Evolutionary conservation across 768 basidiomycete genomes (phyloP).

Genomic region (Amanita rubescens): DNA sequence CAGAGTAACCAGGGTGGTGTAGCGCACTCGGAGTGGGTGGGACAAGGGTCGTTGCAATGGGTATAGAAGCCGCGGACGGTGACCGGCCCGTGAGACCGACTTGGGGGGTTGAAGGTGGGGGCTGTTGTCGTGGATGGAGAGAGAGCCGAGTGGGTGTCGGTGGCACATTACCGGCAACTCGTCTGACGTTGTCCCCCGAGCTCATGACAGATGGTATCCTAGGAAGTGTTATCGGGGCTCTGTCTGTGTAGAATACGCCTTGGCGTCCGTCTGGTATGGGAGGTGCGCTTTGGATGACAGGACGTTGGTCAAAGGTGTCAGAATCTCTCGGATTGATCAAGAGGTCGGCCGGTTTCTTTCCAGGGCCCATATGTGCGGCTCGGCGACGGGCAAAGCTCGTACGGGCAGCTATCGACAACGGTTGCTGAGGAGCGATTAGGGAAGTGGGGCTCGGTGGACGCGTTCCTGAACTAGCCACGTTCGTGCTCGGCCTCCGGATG

Average conservation of each 20-base stretch:
- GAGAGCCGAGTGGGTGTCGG: slow-evolving; percentile 64
- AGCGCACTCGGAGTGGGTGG: slow-evolving; percentile 66
- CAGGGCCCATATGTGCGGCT: slow-evolving; percentile 48
- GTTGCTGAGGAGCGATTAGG: slow-evolving; percentile 22
- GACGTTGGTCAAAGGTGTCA: slow-evolving; percentile 46
- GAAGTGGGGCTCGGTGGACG: slow-evolving; percentile 29
- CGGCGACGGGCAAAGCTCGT: slow-evolving; percentile 71
- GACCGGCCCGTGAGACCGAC: slow-evolving; percentile 32
- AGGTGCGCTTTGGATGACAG: slow-evolving; percentile 72
- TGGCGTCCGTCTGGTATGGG: slow-evolving; percentile 51
- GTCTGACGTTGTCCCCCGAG: slow-evolving; percentile 35
- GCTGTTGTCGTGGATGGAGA: slow-evolving; percentile 29
- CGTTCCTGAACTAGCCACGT: slow-evolving; percentile 14
- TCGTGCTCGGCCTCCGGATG: slow-evolving; percentile 21
- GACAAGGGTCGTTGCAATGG: slow-evolving; percentile 59
- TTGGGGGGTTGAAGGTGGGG: slow-evolving; percentile 18
- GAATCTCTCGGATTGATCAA: slow-evolving; percentile 64
- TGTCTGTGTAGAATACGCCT: slow-evolving; percentile 31
- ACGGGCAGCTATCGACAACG: slow-evolving; percentile 14
- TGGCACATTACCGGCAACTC: slow-evolving; percentile 55
- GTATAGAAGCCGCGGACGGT: slow-evolving; percentile 52
- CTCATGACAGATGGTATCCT: slow-evolving; percentile 48
- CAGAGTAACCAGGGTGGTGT: slow-evolving; percentile 50
- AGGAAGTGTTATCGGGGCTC: slow-evolving; percentile 59
- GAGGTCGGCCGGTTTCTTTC: slow-evolving; percentile 74